Conservation (phyloP, 2,329 filamentous ascomycete species). For the Sporothrix dimorphospora region DNA sequence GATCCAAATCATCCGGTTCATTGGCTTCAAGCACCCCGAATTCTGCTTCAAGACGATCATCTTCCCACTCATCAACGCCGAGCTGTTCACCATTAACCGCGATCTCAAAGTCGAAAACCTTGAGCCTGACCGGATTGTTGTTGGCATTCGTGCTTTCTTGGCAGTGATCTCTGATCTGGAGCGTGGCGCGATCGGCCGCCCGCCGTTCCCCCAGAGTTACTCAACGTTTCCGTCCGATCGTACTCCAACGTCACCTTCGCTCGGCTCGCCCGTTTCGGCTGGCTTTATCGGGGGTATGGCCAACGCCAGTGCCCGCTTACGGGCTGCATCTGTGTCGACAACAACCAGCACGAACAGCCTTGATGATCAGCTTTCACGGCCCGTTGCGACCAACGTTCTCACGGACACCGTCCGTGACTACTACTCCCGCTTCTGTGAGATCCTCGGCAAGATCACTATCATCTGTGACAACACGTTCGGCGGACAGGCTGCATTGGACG, state of each 20-base stretch:
- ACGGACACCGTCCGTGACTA: conserved; percentile 80
- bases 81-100: conserved; percentile 75
- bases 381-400: conserved; percentile 64
- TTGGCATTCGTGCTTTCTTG: conserved; percentile 91
- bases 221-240: conserved; percentile 48
- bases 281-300: neutral
- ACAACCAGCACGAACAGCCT: conserved; percentile 37
- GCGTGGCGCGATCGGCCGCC: conserved; percentile 73
- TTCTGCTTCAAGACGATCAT: conserved; percentile 90
- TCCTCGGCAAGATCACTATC: conserved; percentile 92
- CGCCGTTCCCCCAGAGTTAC: conserved; percentile 79
- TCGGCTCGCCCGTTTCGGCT: conserved; percentile 43
- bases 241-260: conserved; percentile 54
- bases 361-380: conserved; percentile 69
- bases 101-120: conserved; percentile 88
- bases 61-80: conserved; percentile 93
- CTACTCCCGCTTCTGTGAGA: conserved; percentile 90
- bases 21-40: conserved; percentile 91
- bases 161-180: conserved; percentile 93
- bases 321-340: conserved; percentile 14
- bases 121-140: conserved; percentile 95
- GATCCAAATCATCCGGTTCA: conserved; percentile 90
- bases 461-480: conserved; percentile 97
- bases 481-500: conserved; percentile 90
- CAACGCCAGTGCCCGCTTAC: neutral